These are phyloP conservation scores for Pleurotus citrinopileatus DNA, from an alignment of 768 basidiomycete species.

Conservation along the genomic window DNA sequence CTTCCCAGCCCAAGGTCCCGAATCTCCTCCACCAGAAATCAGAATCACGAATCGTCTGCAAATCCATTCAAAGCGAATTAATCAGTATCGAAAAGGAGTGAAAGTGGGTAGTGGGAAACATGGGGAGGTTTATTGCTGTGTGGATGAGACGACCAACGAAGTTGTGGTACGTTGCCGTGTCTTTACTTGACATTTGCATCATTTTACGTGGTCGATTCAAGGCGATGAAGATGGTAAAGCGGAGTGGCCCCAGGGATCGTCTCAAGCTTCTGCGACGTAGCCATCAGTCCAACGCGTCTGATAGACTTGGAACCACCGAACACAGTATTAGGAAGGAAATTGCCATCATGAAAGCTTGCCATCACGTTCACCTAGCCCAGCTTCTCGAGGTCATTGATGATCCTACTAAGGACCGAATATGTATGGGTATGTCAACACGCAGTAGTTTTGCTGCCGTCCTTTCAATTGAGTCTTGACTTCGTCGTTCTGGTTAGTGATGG, in stretches of 20 bases:
- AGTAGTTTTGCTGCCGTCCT: neutral
- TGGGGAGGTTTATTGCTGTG: slow-evolving; percentile 70
- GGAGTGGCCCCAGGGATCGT: slow-evolving; percentile 63
- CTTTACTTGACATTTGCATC: neutral
- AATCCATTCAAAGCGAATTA: slow-evolving; percentile 38
- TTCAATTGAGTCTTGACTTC: no score
- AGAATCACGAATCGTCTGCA: slow-evolving; percentile 40
- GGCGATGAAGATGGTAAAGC: slow-evolving; percentile 72
- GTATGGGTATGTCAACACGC: slow-evolving; percentile 59
- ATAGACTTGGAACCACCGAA: slow-evolving; percentile 54
- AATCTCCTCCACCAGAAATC: slow-evolving; percentile 38
- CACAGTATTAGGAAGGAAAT: slow-evolving; percentile 83
- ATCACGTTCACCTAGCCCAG: slow-evolving; percentile 74
- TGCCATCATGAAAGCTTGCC: slow-evolving; percentile 87
- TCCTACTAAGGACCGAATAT: slow-evolving; percentile 74
- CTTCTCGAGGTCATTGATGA: slow-evolving; percentile 92
- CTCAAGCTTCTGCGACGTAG: slow-evolving; percentile 50
- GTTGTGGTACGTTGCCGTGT: slow-evolving; percentile 42
- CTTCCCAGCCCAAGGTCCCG: slow-evolving; percentile 24
- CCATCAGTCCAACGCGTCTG: slow-evolving; percentile 26
- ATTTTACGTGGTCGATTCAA: slow-evolving; percentile 21
- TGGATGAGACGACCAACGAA: slow-evolving; percentile 28
- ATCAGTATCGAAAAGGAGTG: slow-evolving; percentile 63
- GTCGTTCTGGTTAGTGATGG: no score
- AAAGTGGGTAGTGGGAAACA: slow-evolving; percentile 44